Evolutionary conservation across 2,329 filamentous ascomycete species (phyloP), one percentile per base, ranked within the genome.

Genomic region (Colletotrichum tofieldiae): DNA sequence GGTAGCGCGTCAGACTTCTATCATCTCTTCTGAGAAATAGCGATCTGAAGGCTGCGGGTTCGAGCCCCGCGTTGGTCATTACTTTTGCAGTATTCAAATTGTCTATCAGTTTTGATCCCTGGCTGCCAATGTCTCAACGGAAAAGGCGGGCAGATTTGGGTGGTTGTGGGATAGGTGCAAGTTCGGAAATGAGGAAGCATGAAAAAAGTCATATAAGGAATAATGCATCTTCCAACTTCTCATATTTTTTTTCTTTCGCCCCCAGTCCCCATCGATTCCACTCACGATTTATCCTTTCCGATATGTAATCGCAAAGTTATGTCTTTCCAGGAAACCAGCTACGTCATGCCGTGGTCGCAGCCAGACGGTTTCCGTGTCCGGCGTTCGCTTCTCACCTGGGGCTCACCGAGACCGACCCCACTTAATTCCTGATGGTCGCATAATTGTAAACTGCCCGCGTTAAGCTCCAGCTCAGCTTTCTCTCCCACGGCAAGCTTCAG

Each of bases 1-100:
- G 70, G 70, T 72, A 72, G 70, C 70, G 70, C 70, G 54, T 72
- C 70, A 72, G 70, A 72, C 70, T 72, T 72, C 70, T 72, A 72
- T 14, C 5, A 3, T 18, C 29, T 43, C 8, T 2, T 0, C 1
- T 0, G 41, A 5, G 18, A 20, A 51, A 29, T 29, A 39, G 65
- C 14, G 1, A 72, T 72, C 70, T 72, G 70, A 59, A 69, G 70
- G 70, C 55, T 72, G 70, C 54, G 70, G 70, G 70, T 72, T 72
- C 70, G 70, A 72, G 70, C 66, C 70, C 70, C 70, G 54, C 70
- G 70, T 72, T 70, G 70, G 70, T 72, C 70, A 72, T 1, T 0
- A 1, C 20, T 72, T 72, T 43, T 66, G 37, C 1, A 12, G 9
- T 11, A 7, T 1, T 32, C 2, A 1, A 39, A 2, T 35, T 4